Base-by-base conservation (phyloP, 2,329 filamentous ascomycete genomes). In the Penicillium sp. region DNA sequence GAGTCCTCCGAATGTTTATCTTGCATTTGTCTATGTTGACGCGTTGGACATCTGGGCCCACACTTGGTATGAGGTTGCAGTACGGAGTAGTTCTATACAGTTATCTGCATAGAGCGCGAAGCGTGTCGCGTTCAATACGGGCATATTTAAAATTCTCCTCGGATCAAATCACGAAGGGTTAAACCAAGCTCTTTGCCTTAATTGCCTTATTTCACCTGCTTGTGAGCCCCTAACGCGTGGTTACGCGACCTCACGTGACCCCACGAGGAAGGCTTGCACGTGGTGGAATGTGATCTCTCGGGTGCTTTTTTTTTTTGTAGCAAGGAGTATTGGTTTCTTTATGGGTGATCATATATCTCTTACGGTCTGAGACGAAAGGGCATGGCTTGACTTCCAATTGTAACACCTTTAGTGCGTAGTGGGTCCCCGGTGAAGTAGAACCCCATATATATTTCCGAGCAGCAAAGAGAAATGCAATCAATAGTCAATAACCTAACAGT, bases 201-300 rank as follows among this genome's bases (percentile, higher is more conserved):
- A 22, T 41, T 31, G 26, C 28, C n/a, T 17, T 50, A 8, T 41
- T 33, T 26, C 19, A 19, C 33, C 16, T 42, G 12, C 36, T 19
- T 2, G 6, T 31, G 25, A 43, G 28, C 7, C 7, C 16, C 28
- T 11, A 56, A 63, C 61, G 61, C 61, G 61, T 43, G 41, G 30
- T 26, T 46, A 62, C 61, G 59, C 61, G 61, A 45, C 17, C 35
- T 59, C 61, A 63, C 61, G 61, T 63, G 61, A 63, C 53, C 35
- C 53, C 53, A 55, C 53, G 53, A 48, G 50, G 50, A 22, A 25
- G 31, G 28, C 17, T 37, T 17, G 10, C 54, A 56, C 54, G 54
- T 53, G 54, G 53, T 46, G 53, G 49, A 55, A 53, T 53, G 50
- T 38, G 35, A 38, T 40, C 43, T 40, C 19, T 44, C 46, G 26